These are phyloP conservation scores for Pseudoscleropodium purum DNA, from an alignment of 225 moss, liverwort and hornwort species.

Conservation along the genomic window DNA sequence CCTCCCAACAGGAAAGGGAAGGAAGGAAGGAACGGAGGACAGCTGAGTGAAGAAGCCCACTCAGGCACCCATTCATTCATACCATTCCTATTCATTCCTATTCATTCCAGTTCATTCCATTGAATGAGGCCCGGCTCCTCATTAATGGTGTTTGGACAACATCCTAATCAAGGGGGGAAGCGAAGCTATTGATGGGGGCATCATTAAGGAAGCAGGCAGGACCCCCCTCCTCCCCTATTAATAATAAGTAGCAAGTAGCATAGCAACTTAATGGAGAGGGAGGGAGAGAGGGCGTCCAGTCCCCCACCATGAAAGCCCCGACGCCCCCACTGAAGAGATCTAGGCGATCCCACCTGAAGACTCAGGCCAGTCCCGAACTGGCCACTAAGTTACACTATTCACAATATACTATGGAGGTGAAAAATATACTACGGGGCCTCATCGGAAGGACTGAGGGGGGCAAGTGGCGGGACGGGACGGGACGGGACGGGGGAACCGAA, in stretches of 20 bases:
- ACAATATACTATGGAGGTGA: not conserved
- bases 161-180: not conserved
- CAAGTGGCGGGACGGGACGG: not conserved
- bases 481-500: not conserved
- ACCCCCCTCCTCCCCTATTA: not conserved
- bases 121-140: not conserved
- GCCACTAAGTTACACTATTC: not conserved
- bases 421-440: not conserved
- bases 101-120: no score
- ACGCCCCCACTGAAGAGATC: not conserved
- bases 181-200: not conserved
- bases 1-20: not conserved
- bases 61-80: no score
- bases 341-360: not conserved
- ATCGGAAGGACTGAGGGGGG: not conserved
- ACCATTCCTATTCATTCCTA: no score
- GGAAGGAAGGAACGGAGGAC: no score
- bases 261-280: not conserved
- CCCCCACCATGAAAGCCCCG: no score
- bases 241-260: not conserved
- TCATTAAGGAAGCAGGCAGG: not conserved
- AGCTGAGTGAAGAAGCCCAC: no score
- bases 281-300: not conserved
- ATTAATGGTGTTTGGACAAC: constrained; percentile 5
- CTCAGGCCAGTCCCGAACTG: not conserved